Conservation (phyloP, 306 rosid species). For the Prunus kanzakura region DNA sequence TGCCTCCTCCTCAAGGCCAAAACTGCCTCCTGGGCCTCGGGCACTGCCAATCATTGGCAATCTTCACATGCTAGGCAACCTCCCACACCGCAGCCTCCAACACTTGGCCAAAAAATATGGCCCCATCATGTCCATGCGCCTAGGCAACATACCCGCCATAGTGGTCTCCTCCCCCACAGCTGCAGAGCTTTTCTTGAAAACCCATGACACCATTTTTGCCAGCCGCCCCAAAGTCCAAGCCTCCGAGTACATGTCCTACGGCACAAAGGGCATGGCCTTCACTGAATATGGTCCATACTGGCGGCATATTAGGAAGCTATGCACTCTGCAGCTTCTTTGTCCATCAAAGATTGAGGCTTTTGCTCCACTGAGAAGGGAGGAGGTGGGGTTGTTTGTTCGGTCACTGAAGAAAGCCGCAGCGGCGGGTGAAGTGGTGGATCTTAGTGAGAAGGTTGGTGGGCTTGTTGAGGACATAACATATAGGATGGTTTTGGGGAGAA, state of each 20-base stretch:
- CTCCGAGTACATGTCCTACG: constrained; percentile 21
- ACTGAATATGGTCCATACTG: constrained; percentile 23
- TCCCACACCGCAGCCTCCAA: constrained; percentile 28
- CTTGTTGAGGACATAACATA: constrained; percentile 9
- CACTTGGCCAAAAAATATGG: constrained; percentile 41
- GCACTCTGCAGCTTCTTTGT: constrained; percentile 26
- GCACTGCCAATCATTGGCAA: constrained; percentile 4
- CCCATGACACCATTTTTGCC: constrained; percentile 1
- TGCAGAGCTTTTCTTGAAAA: constrained; percentile 8
- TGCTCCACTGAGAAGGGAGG: constrained; percentile 4
- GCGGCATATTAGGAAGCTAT: constrained; percentile 38
- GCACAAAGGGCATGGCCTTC: constrained; percentile 21
- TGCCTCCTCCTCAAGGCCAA: not conserved
- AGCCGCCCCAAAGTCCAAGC: constrained; percentile 9
- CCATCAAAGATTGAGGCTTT: not conserved
- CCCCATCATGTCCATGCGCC: constrained; percentile 39
- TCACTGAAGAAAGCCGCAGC: constrained; percentile 3
- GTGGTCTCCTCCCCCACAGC: constrained; percentile 19
- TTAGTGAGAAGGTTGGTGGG: constrained; percentile 5
- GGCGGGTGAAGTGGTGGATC: constrained; percentile 25
- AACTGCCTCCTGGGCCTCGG: constrained; percentile 5
- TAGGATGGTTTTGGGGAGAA: not conserved
- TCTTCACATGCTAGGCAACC: constrained; percentile 10
- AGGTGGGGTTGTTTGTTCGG: not conserved
- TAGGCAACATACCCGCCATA: constrained; percentile 36